Conservation (phyloP, 2,329 filamentous ascomycete genomes). For the Scedosporium dehoogii region DNA sequence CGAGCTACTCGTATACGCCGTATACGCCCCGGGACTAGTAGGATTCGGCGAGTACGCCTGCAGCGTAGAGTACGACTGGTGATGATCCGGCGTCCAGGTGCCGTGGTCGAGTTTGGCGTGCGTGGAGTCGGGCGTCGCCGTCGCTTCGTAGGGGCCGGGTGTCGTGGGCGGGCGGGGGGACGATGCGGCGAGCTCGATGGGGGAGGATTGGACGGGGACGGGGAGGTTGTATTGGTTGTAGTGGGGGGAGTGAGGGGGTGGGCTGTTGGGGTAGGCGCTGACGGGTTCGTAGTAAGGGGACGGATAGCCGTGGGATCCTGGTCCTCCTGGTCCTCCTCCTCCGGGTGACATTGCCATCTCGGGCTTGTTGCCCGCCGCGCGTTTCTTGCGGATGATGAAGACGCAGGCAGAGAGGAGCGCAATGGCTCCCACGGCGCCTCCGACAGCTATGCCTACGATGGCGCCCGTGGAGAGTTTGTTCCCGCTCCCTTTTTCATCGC, state of each 20-base stretch:
- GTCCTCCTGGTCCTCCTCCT: neutral
- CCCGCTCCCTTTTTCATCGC: conserved; percentile 10
- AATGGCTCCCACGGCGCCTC: conserved; percentile 16
- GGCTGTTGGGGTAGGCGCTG: neutral
- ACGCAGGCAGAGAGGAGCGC: neutral
- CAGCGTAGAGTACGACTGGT: neutral
- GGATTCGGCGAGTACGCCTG: neutral
- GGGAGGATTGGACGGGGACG: neutral
- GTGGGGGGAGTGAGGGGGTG: neutral
- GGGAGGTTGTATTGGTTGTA: neutral
- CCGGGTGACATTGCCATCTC: neutral
- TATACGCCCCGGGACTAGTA: neutral
- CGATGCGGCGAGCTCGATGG: neutral
- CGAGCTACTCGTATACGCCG: neutral
- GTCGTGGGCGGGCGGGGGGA: neutral
- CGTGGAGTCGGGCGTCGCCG: neutral
- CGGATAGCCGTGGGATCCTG: neutral
- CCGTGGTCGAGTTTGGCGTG: neutral
- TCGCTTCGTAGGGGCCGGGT: neutral
- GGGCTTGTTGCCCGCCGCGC: neutral
- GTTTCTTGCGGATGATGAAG: neutral
- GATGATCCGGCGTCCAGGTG: neutral
- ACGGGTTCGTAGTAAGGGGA: neutral
- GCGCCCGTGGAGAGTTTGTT: conserved; percentile 24
- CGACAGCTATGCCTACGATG: conserved; percentile 34